Base-by-base conservation (phyloP, 2,329 filamentous ascomycete genomes). In the Fusarium lyarnte region DNA sequence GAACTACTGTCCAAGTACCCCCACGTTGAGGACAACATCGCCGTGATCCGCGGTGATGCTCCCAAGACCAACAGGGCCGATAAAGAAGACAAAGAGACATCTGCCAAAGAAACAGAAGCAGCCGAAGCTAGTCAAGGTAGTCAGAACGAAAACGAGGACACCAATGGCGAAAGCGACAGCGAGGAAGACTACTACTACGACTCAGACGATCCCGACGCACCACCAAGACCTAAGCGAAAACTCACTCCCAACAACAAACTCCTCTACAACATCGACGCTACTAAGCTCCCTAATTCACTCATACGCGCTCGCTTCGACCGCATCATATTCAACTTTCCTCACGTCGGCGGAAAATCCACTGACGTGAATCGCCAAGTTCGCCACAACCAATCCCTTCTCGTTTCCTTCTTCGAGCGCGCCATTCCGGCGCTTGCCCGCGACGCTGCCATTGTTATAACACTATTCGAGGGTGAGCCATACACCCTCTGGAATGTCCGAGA, bases 291-390 rank as follows among this genome's bases (percentile, higher is more conserved):
- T 33, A 80, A 85, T 36, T 76, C 78, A n/a, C 87, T 86, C 76
- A 72, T 77, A 69, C 79, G 78, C 43, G 81, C 81, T 33, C 74
- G 78, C 68, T 95, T 92, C 86, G 91, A 97, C 81, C 88, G 90
- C 63, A 91, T 98, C 70, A 87, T 95, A 74, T 99, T 98, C 89
- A 97, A 98, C 86, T 99, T 99, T 82, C 96, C 96, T 39, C 96
- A 99, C 84, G 93, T 97, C 7, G 96, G 96, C 72, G 96, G 96
- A 49, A 91, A 97, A 77, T 93, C 90, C 73, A 98, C 92, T 75
- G 95, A 98, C 84, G 92, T 98, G 62, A 98, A 98, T 84, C 88
- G 96, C 39, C 96, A 99, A 83, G 94, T 98, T 19, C 91, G 96
- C 63, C 90, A 93, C 81, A 98, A 99, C 84, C 95, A 97, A 82